Evolutionary conservation across 768 basidiomycete genomes (phyloP).

Genomic region (Neoboletus brunneissimus): DNA sequence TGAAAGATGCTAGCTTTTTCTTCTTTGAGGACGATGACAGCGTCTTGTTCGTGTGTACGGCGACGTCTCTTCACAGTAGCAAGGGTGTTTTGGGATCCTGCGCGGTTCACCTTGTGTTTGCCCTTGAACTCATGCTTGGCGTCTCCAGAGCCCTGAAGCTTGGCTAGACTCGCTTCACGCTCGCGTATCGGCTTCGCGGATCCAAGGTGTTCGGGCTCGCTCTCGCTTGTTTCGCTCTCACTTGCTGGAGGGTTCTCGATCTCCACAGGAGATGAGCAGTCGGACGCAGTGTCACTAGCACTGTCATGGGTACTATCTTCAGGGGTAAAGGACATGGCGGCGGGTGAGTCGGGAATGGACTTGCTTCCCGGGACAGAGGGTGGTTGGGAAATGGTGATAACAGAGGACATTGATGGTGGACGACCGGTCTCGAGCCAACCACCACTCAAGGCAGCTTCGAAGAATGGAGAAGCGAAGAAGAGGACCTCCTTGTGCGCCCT

Average conservation of each 20-base stretch:
- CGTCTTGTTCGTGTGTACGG: slow-evolving; percentile 58
- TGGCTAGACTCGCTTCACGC: slow-evolving; percentile 52
- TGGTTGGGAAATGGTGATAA: slow-evolving; percentile 81
- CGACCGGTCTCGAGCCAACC: slow-evolving; percentile 90
- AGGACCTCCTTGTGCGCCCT: slow-evolving; percentile 93
- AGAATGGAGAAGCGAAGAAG: slow-evolving; percentile 93
- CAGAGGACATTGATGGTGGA: slow-evolving; percentile 74
- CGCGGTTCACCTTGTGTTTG: slow-evolving; percentile 19
- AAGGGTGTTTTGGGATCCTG: slow-evolving; percentile 34
- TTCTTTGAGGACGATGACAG: slow-evolving; percentile 86
- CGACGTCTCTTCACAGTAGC: slow-evolving; percentile 42
- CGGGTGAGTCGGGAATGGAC: slow-evolving; percentile 38
- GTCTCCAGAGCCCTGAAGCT: slow-evolving; percentile 45
- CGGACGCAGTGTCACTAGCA: slow-evolving; percentile 32
- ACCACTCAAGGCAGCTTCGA: slow-evolving; percentile 86
- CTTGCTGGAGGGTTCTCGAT: slow-evolving; percentile 36
- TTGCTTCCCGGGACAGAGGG: slow-evolving; percentile 55
- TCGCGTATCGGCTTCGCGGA: slow-evolving; percentile 14
- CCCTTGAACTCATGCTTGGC: slow-evolving; percentile 24
- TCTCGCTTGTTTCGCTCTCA: slow-evolving; percentile 36
- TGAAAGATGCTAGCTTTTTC: slow-evolving; percentile 89
- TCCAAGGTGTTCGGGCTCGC: slow-evolving; percentile 31
- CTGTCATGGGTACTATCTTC: slow-evolving; percentile 45
- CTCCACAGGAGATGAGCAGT: slow-evolving; percentile 43
- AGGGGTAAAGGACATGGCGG: slow-evolving; percentile 60